These are phyloP conservation scores for Barnettozyma populi DNA, from an alignment of 805 yeast genomes.

Conservation along the genomic window DNA sequence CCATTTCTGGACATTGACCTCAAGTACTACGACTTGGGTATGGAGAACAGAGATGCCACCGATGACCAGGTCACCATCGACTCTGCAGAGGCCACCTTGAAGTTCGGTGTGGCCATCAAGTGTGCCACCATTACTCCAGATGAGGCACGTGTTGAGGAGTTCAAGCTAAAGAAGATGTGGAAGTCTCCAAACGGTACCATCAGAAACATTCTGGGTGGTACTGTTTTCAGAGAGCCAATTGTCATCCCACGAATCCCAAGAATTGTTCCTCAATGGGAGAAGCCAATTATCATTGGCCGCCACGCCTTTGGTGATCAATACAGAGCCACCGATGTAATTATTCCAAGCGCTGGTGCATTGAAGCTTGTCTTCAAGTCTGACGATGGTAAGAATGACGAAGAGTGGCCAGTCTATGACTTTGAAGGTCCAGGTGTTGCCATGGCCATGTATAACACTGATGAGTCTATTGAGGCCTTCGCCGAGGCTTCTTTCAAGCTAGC, in stretches of 20 bases:
- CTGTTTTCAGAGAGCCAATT: slow-evolving; percentile 81
- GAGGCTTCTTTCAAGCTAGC: slow-evolving; percentile 78
- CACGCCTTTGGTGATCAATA: slow-evolving; percentile 85
- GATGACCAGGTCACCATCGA: slow-evolving; percentile 71
- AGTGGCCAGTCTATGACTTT: slow-evolving; percentile 53
- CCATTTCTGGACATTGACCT: slow-evolving; percentile 71
- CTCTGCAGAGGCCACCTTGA: slow-evolving; percentile 68
- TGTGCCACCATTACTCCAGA: slow-evolving; percentile 87
- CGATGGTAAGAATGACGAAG: slow-evolving; percentile 46
- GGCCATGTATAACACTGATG: slow-evolving; percentile 82
- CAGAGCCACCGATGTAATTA: slow-evolving; percentile 69
- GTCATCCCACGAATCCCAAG: slow-evolving; percentile 75
- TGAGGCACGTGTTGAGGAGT: slow-evolving; percentile 73
- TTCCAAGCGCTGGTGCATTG: slow-evolving; percentile 62
- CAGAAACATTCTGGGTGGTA: slow-evolving; percentile 75
- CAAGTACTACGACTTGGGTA: slow-evolving; percentile 70
- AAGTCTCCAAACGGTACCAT: slow-evolving; percentile 81
- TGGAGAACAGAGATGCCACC: slow-evolving; percentile 63
- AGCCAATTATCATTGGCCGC: slow-evolving; percentile 81
- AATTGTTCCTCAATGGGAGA: slow-evolving; percentile 72
- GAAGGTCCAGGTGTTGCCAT: slow-evolving; percentile 68
- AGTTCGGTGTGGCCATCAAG: slow-evolving; percentile 76
- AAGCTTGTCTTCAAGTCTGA: slow-evolving; percentile 61
- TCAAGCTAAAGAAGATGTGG: slow-evolving; percentile 75
- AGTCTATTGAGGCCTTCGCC: slow-evolving; percentile 71